phyloP scores from a whole-genome alignment of 306 rosid genomes.

The Mimosa bimucronata region DNA sequence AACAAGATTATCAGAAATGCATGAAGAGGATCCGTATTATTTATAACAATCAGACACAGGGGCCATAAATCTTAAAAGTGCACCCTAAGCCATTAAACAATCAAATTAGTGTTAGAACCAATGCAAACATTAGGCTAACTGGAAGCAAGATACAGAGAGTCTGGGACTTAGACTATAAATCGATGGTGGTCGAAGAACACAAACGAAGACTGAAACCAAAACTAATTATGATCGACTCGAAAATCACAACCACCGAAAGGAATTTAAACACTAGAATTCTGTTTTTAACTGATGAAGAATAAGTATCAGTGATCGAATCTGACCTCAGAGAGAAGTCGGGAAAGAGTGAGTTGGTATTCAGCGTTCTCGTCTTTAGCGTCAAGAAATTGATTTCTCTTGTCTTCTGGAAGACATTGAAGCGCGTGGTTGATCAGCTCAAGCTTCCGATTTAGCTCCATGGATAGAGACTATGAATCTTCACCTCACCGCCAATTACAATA shows the following conservation, averaged over 20 bases:
- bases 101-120: neutral
- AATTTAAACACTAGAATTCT: neutral
- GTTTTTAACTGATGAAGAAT: no score
- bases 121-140: neutral
- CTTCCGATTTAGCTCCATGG: conserved; percentile 32
- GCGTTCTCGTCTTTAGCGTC: no score
- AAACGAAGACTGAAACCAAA: neutral
- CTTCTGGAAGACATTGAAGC: neutral
- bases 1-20: neutral
- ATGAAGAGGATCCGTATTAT: neutral
- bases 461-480: no score
- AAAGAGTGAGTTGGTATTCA: conserved; percentile 53
- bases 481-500: neutral
- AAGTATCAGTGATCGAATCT: neutral
- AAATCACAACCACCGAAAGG: neutral
- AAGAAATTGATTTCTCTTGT: conserved; percentile 36
- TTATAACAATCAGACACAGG: neutral
- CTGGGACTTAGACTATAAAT: neutral
- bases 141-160: neutral
- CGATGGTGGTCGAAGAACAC: neutral
- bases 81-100: neutral
- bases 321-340: conserved; percentile 71
- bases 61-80: neutral
- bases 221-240: neutral
- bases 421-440: conserved; percentile 50